These are phyloP conservation scores for Rhodotorula paludigena DNA, from an alignment of 768 basidiomycete species.

Conservation along the genomic window DNA sequence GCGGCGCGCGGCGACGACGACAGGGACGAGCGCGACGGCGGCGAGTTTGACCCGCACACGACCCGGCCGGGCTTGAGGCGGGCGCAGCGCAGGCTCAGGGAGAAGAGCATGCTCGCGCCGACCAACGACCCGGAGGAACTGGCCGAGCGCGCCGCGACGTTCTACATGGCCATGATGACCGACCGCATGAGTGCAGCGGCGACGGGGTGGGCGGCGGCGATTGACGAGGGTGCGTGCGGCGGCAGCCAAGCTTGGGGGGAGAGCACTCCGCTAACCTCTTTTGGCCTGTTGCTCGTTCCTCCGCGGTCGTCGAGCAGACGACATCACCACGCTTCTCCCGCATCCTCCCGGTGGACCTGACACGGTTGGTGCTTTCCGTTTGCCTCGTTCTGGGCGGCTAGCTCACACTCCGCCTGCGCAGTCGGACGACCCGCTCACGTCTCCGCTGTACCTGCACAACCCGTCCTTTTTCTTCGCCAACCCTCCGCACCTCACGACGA, in stretches of 20 bases:
- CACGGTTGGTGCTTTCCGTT: not conserved
- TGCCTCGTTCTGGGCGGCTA: not conserved
- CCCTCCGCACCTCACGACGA: slow-evolving; percentile 24
- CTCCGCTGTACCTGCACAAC: slow-evolving; percentile 23
- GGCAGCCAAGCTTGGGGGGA: no score
- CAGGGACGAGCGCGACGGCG: slow-evolving; percentile 13
- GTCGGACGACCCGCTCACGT: slow-evolving; percentile 14
- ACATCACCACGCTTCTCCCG: slow-evolving; percentile 1
- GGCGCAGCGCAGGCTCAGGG: not conserved
- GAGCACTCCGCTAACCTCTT: no score
- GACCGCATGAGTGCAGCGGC: slow-evolving; percentile 32
- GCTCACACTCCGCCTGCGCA: not conserved
- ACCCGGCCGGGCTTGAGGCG: not conserved
- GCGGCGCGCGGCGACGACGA: not conserved
- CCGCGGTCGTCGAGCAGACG: no score
- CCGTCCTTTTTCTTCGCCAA: slow-evolving; percentile 31
- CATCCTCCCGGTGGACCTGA: slow-evolving; percentile 3
- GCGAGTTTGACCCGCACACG: not conserved
- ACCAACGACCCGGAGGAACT: slow-evolving; percentile 18
- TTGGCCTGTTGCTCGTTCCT: no score
- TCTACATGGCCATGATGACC: slow-evolving; percentile 27
- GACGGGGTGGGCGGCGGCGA: slow-evolving; percentile 33
- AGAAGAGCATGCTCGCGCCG: slow-evolving; percentile 21
- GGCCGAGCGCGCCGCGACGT: slow-evolving; percentile 25
- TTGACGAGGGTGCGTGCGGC: slow-evolving; percentile 1